Evolutionary conservation across 495 filamentous ascomycete genomes (phyloP).

Genomic region (Poronia punctata): DNA sequence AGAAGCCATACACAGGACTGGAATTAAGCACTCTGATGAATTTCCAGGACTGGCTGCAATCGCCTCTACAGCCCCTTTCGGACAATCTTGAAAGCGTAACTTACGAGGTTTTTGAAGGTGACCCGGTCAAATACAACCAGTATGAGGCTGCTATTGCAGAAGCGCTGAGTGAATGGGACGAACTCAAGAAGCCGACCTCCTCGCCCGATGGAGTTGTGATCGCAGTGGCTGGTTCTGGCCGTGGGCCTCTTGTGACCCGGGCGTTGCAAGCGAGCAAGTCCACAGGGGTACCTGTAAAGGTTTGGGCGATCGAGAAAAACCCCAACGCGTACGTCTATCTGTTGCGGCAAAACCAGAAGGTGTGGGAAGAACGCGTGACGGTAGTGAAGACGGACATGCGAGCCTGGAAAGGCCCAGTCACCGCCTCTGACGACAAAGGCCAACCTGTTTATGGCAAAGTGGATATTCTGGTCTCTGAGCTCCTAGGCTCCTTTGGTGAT

Average conservation of each 20-base stretch:
- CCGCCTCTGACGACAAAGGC: slow-evolving; percentile 16
- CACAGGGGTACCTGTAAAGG: slow-evolving; percentile 69
- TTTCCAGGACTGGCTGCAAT: slow-evolving; percentile 88
- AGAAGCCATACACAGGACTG: slow-evolving; percentile 52
- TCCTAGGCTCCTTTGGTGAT: slow-evolving; percentile 87
- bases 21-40: slow-evolving; percentile 34
- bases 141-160: slow-evolving; percentile 80
- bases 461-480: slow-evolving; percentile 89
- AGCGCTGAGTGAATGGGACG: slow-evolving; percentile 75
- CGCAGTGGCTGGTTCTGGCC: slow-evolving; percentile 86
- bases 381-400: slow-evolving; percentile 97
- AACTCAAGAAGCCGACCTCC: slow-evolving; percentile 62
- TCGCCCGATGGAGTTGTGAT: slow-evolving; percentile 67
- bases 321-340: slow-evolving; percentile 93
- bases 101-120: slow-evolving; percentile 98
- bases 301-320: slow-evolving; percentile 97
- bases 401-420: slow-evolving; percentile 74
- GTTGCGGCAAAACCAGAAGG: slow-evolving; percentile 69
- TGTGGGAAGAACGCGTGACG: slow-evolving; percentile 69
- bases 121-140: slow-evolving; percentile 95
- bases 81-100: slow-evolving; percentile 96
- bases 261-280: slow-evolving; percentile 68
- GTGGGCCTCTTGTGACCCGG: slow-evolving; percentile 83
- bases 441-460: slow-evolving; percentile 50
- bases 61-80: slow-evolving; percentile 85